These are phyloP conservation scores for Diaporthe citrichinensis DNA, from an alignment of 2,329 filamentous ascomycete genomes.

Conservation along the genomic window DNA sequence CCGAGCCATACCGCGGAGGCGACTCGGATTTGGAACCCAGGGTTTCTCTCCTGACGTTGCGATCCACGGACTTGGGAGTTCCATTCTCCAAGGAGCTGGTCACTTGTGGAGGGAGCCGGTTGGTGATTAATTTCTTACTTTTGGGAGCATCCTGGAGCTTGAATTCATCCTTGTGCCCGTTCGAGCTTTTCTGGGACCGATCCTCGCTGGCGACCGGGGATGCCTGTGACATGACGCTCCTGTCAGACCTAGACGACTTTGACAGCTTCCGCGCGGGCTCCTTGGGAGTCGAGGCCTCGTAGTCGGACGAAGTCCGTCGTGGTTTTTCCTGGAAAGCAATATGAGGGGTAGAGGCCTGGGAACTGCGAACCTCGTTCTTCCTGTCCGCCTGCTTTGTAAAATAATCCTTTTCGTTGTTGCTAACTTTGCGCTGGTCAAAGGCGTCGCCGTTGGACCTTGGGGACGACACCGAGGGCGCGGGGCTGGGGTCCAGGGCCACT, in stretches of 20 bases:
- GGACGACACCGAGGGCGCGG: slow-evolving; percentile 65
- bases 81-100: slow-evolving; percentile 55
- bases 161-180: slow-evolving; percentile 72
- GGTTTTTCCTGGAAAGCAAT: slow-evolving; percentile 92
- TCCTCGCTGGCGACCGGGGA: slow-evolving; percentile 55
- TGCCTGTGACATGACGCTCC: slow-evolving; percentile 50
- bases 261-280: slow-evolving; percentile 63
- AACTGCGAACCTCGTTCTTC: slow-evolving; percentile 56
- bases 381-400: slow-evolving; percentile 66
- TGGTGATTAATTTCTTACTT: slow-evolving; percentile 63
- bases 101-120: slow-evolving; percentile 62
- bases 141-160: slow-evolving; percentile 87
- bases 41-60: slow-evolving; percentile 54
- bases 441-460: slow-evolving; percentile 67
- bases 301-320: slow-evolving; percentile 73
- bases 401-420: slow-evolving; percentile 71
- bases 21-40: slow-evolving; percentile 48
- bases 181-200: slow-evolving; percentile 53
- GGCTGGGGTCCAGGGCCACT: slow-evolving; percentile 79
- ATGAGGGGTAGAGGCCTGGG: slow-evolving; percentile 79
- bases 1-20: slow-evolving; percentile 50
- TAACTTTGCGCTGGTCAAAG: slow-evolving; percentile 60
- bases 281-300: slow-evolving; percentile 68
- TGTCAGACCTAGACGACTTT: slow-evolving; percentile 57
- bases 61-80: slow-evolving; percentile 55